These are phyloP conservation scores for Mycena polygramma DNA, from an alignment of 768 basidiomycete species.

Conservation along the genomic window DNA sequence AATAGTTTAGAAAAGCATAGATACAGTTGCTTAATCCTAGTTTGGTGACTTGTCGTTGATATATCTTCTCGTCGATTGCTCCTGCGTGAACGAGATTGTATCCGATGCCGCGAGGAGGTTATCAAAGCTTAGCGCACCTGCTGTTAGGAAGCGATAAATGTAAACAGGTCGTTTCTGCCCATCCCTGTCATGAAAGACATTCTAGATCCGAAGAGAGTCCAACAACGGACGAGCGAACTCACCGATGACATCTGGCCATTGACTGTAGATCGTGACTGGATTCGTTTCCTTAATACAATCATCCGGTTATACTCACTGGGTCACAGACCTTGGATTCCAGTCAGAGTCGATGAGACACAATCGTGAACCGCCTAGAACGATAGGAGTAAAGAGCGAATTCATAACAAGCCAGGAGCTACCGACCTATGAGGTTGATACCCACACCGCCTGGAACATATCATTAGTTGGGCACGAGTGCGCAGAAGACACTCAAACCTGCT, in stretches of 20 bases:
- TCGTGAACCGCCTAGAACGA: conserved; percentile 75
- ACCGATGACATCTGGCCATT: conserved; percentile 98
- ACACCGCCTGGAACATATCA: conserved; percentile 73
- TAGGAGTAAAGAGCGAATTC: conserved; percentile 1
- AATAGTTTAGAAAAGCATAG: not conserved
- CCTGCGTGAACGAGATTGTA: conserved; percentile 51
- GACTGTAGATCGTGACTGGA: conserved; percentile 91
- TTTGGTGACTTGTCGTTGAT: conserved; percentile 95
- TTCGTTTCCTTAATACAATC: conserved; percentile 8
- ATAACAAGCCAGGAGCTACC: not conserved
- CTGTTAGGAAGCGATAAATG: conserved; percentile 89
- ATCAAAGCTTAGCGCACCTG: conserved; percentile 63
- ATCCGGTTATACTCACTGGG: no score
- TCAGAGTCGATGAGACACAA: conserved; percentile 90
- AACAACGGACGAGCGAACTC: conserved; percentile 28
- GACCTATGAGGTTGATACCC: conserved; percentile 92
- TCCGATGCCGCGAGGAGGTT: not conserved
- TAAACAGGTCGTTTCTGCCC: conserved; percentile 94
- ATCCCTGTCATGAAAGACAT: conserved; percentile 66
- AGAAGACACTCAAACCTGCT: conserved; percentile 59
- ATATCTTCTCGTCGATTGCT: conserved; percentile 96
- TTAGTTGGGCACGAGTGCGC: conserved; percentile 3
- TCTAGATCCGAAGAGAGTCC: not conserved
- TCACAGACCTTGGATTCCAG: conserved; percentile 88
- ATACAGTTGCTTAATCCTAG: conserved; percentile 88